Evolutionary conservation across 352 stramenopile genomes (phyloP), one percentile per base, ranked within the genome.

Genomic region (Phytophthora kernoviae): DNA sequence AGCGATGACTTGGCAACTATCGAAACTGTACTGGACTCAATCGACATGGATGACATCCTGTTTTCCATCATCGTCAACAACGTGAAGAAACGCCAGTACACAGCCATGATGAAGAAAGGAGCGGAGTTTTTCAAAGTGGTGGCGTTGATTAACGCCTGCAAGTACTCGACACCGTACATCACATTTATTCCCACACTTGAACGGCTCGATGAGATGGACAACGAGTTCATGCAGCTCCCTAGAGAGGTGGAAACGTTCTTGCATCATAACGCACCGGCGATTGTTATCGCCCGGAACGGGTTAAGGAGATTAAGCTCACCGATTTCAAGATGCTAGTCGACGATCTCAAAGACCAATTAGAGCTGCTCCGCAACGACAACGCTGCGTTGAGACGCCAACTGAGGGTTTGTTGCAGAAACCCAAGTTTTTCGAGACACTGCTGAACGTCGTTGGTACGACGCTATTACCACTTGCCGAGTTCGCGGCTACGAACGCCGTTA

Each of bases 31-130:
- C 33, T 71, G 14, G 21, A 47, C 34, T 61, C 50, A 10, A 68
- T 72, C 20, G 49, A 55, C 15, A 21, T 49, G 44, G 15, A 54
- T 0, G 7, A 57, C 1, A 26, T 60, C 10, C 58, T 52, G 15
- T 67, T 56, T 26, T 51, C 63, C 0, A 50, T 63, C 46, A 43
- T 72, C 51, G 33, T 72, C 20, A 72, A 67, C 52, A 54, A 57
- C 33, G 15, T 72, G 18, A 53, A 48, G 22, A 58, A 54, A 14
- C 40, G 46, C 2, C 63, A 68, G 39, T 61, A 62, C 27, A n/a
- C 39, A 10, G 26, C 30, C 5, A 46, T 70, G 36, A 54, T 32
- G 34, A 4, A 60, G 24, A 50, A 55, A 17, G 57, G 42, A 12
- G 12, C 17, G 15, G 57, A 68, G 12, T 58, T 47, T 42, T 43